phyloP scores from a whole-genome alignment of 2,329 filamentous ascomycete genomes.

The Knufia fluminis region DNA sequence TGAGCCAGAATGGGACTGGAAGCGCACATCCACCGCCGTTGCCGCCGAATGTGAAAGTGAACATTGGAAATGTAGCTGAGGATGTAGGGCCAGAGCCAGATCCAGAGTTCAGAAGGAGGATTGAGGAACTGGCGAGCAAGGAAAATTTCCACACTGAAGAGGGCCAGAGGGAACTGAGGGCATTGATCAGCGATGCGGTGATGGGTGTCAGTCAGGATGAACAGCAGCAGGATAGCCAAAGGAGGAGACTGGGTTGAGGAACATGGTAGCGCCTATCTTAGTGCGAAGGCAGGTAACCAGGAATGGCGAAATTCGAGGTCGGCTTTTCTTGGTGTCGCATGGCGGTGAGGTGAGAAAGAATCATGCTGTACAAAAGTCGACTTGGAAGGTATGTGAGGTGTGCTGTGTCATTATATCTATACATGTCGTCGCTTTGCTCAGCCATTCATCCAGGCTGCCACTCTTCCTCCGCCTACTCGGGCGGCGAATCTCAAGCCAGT shows the following conservation, averaged over 20 bases:
- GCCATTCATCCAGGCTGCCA: constrained; percentile 79
- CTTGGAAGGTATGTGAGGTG: background rate
- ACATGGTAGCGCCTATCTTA: background rate
- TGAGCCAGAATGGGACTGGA: constrained; percentile 19
- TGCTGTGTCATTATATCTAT: background rate
- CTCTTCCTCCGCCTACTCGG: constrained; percentile 72
- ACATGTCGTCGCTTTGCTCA: constrained; percentile 29
- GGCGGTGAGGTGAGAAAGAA: too few relatives aligned
- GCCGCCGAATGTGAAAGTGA: constrained; percentile 68
- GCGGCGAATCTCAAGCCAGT: constrained; percentile 79
- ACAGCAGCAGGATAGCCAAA: constrained; percentile 48
- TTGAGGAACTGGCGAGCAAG: constrained; percentile 77
- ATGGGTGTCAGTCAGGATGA: constrained; percentile 55
- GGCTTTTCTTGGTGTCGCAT: background rate
- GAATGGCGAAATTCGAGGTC: too few relatives aligned
- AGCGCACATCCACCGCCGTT: constrained; percentile 48
- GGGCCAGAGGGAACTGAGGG: constrained; percentile 68
- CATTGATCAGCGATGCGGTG: constrained; percentile 72
- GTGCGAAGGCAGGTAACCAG: too few relatives aligned
- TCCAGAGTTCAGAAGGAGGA: constrained; percentile 71
- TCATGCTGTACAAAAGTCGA: too few relatives aligned
- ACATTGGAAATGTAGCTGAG: constrained; percentile 54
- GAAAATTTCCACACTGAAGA: constrained; percentile 75
- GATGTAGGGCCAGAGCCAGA: constrained; percentile 53
- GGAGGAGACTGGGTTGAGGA: constrained; percentile 37